Evolutionary conservation across 2,329 filamentous ascomycete species (phyloP), one percentile per base, ranked within the genome.

Genomic region (Diaporthe sp.): DNA sequence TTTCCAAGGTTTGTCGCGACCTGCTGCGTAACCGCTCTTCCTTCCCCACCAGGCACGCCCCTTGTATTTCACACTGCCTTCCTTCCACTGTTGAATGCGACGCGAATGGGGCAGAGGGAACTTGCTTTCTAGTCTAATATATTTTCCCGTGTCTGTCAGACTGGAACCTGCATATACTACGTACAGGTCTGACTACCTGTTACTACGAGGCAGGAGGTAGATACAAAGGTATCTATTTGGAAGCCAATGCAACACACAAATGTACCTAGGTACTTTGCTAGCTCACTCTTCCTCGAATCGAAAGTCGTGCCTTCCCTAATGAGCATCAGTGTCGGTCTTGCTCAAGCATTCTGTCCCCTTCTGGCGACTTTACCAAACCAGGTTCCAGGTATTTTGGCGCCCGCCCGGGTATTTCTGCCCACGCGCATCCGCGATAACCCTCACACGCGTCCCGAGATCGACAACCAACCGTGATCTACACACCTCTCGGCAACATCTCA

Each of bases 391-490:
- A 25, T 42, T 22, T 33, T 5, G 15, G n/a, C 30, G 8, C 35
- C 22, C 17, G 25, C 3, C 25, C 17, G 15, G 15, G 6, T 42
- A 40, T 12, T 13, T 6, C 38, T 28, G 35, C 58, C 12, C 38
- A 30, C 64, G 28, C 30, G 22, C 22, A 28, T 10, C 22, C 30
- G 22, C 45, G 15, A 22, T 28, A n/a, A 25, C 45, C 47, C 45
- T 47, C 30, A 52, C 13, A 25, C 57, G 57, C 57, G 57, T 28
- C 57, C 33, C 57, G 55, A 28, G 45, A 12, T 28, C 45, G 22
- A 50, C 45, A 35, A 22, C n/a, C 45, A 67, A 67, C 64, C 64
- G 45, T 67, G 40, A 52, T 38, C 64, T 38, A 38, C 64, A 33
- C 64, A 28, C n/a, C 64, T 25, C 33, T 12, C 15, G 22, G 25